phyloP scores from a whole-genome alignment of 2,329 filamentous ascomycete genomes.

The Triangularia verruculosa region DNA sequence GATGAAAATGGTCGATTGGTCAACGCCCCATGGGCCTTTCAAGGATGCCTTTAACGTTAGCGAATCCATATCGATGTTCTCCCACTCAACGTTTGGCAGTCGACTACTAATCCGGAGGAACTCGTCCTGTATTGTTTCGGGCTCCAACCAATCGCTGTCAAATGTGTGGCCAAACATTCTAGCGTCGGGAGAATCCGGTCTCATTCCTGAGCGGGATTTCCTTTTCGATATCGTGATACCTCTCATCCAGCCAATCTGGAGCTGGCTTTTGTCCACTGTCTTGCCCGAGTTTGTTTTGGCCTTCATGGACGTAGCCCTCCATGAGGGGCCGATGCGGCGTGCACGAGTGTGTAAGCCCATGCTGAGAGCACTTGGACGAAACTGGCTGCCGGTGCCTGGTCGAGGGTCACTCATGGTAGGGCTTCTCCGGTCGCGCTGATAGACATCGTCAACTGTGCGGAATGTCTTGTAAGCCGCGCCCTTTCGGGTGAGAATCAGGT shows the following conservation, averaged over 20 bases:
- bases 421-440: constrained; percentile 55
- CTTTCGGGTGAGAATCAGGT: constrained; percentile 72
- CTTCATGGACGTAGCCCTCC: constrained; percentile 59
- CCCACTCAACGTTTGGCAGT: constrained; percentile 62
- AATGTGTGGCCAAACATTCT: constrained; percentile 49
- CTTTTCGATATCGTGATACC: constrained; percentile 62
- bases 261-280: constrained; percentile 46
- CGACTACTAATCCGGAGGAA: constrained; percentile 60
- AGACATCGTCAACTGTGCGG: constrained; percentile 63
- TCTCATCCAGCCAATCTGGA: constrained; percentile 68
- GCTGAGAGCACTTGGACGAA: constrained; percentile 40
- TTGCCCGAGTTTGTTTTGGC: constrained; percentile 45
- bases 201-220: constrained; percentile 42
- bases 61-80: constrained; percentile 62
- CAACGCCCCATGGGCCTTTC: constrained; percentile 61
- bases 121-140: constrained; percentile 63
- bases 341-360: constrained; percentile 39
- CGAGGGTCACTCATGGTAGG: constrained; percentile 62
- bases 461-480: constrained; percentile 85
- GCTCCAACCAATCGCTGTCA: constrained; percentile 57
- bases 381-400: constrained; percentile 43
- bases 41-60: constrained; percentile 58
- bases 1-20: constrained; percentile 57
- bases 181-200: constrained; percentile 29
- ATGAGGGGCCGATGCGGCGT: constrained; percentile 40